phyloP scores from a whole-genome alignment of 208 protist genomes.

The Dictyostelium gargantuum region DNA sequence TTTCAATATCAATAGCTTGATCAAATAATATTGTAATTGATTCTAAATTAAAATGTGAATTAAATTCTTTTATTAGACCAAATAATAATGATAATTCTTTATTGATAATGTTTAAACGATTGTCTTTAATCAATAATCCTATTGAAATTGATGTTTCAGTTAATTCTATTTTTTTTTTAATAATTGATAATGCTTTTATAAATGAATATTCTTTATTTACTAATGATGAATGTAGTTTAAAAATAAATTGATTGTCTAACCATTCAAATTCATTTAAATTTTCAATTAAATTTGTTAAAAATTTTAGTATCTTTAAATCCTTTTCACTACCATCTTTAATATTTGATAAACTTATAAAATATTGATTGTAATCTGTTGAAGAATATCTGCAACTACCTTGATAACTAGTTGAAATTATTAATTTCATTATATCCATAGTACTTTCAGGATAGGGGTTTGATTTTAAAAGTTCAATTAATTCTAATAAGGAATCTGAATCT shows the following conservation, averaged over 20 bases:
- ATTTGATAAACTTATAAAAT: not conserved
- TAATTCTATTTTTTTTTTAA: not conserved
- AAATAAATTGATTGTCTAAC: too few species aligned
- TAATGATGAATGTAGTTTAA: not conserved
- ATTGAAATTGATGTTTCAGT: not conserved
- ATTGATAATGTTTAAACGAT: not conserved
- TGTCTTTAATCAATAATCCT: not conserved
- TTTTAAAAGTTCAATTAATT: not conserved
- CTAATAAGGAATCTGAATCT: not conserved
- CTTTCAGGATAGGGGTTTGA: too few species aligned
- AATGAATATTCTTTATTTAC: not conserved
- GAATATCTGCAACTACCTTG: too few species aligned
- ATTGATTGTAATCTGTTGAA: not conserved
- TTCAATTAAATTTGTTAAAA: not conserved
- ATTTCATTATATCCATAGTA: too few species aligned
- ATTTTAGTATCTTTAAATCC: not conserved
- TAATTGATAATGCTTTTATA: not conserved
- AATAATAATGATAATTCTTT: not conserved
- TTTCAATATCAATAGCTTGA: not conserved
- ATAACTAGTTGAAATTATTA: too few species aligned
- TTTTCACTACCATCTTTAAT: not conserved
- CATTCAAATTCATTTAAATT: too few species aligned
- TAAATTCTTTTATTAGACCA: not conserved
- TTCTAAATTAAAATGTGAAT: not conserved
- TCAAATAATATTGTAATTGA: not conserved